Evolutionary conservation across 371 early-diverging fungal genomes (phyloP), one percentile per base, ranked within the genome.

Genomic region (Batkoa obscura): DNA sequence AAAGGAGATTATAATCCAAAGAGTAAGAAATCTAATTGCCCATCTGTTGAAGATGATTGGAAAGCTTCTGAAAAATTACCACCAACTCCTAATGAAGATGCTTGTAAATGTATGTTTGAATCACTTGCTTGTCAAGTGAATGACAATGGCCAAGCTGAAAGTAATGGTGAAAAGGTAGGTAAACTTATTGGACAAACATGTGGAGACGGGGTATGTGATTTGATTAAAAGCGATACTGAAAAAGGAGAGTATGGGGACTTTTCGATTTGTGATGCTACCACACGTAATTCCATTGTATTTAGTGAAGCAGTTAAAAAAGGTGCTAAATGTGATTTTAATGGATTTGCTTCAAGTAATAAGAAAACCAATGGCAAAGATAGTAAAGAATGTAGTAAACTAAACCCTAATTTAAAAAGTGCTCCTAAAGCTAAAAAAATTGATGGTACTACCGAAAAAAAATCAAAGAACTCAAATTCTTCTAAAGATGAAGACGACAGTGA

Each of bases 41-140:
- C 49, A 48, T 56, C 13, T 31, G 54, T 45, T 6, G 9, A 50
- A 36, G 10, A 32, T 12, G 47, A 53, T 6, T 87, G 86, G 86
- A 69, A 70, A 43, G 75, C 79, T 12, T 71, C 71, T 9, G 63
- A 60, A 3, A 60, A 55, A 3, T 58, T 87, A n/a, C 81, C 86
- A 6, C 80, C 83, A 0, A 81, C 82, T 0, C 88, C 88, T 3
- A 80, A 78, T 0, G 64, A 69, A 6, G 70, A 72, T 17, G 73
- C 73, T n/a, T 87, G 88, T 60, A 61, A 73, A 15, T 83, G 84
- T 66, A 79, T 84, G 9, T 37, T 38, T 2, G 6, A 41, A 23
- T 38, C 53, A 15, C 31, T 37, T 17, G 6, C 10, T 3, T 53
- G 53, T 39, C 10, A 6, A 12, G 53, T 53, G 8, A 37, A 34